A percentile compares a stretch with the other conserved stretches of the same genome.
phyloP scores from a whole-genome alignment of 2,329 filamentous ascomycete species.

The Thelonectria discophora region DNA sequence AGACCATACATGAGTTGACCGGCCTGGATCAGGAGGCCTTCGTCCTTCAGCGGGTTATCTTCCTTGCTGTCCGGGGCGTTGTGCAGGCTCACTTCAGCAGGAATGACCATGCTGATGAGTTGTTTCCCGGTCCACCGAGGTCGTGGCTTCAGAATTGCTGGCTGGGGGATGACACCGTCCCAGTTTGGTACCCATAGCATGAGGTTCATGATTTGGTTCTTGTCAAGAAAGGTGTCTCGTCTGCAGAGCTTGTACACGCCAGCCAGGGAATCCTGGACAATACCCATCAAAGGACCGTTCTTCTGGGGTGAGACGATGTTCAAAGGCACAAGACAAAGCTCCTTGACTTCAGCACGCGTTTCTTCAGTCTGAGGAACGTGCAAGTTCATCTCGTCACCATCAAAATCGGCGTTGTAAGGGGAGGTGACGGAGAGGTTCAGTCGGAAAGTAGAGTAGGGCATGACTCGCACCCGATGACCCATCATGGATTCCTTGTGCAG shows the following conservation, averaged over 20 bases:
- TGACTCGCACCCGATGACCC: conserved; percentile 96
- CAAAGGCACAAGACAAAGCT: conserved; percentile 96
- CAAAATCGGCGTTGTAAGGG: conserved; percentile 99
- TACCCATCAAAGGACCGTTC: conserved; percentile 98
- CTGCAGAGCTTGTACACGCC: conserved; percentile 97
- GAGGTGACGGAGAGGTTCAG: conserved; percentile 97
- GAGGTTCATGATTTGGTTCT: conserved; percentile 94
- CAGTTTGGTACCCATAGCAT: conserved; percentile 98
- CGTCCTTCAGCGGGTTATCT: conserved; percentile 74
- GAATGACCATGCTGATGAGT: conserved; percentile 92
- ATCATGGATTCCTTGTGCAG: conserved; percentile 99
- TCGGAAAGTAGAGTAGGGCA: conserved; percentile 99
- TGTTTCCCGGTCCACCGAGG: conserved; percentile 99
- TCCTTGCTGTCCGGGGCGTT: conserved; percentile 67
- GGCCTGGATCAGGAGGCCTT: conserved; percentile 82
- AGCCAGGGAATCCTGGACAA: conserved; percentile 96
- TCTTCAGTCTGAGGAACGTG: conserved; percentile 99
- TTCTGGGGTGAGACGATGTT: conserved; percentile 98
- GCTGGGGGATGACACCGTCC: conserved; percentile 93
- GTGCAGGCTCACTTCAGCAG: conserved; percentile 82
- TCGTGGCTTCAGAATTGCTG: conserved; percentile 91
- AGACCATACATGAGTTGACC: conserved; percentile 92
- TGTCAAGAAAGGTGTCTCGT: conserved; percentile 88
- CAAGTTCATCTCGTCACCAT: conserved; percentile 99
- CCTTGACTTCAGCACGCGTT: conserved; percentile 90